Evolutionary conservation across 768 basidiomycete genomes (phyloP), one percentile per base, ranked within the genome.

Genomic region (Tubosaeta sp.): DNA sequence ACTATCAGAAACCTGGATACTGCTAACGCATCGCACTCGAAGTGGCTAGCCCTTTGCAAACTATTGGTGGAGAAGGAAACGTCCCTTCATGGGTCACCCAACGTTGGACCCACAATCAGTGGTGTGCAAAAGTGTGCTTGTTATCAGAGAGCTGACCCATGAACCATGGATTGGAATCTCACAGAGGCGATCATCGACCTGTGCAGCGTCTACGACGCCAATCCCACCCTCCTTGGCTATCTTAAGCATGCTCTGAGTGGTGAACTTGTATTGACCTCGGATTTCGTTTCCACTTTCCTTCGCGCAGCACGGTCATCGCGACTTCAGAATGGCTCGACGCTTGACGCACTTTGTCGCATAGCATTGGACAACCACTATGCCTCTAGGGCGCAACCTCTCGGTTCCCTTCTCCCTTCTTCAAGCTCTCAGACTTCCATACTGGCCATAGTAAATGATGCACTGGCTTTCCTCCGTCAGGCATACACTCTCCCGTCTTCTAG

Each of bases 11-110:
- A 36, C 10, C 35, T 18, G 3, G 10, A 27, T 29, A 22, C 30
- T 19, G 18, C 45, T 40, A 44, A 58, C 41, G 30, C 22, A 13
- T 19, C 18, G 5, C 32, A 30, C 43, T 53, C 30, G n/a, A 54
- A 89, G 88, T 90, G 87, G 87, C 64, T 83, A 19, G 75, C 71
- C 22, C 69, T 89, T 9, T 85, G 83, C 65, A 82, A 78, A 57
- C 64, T 87, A 46, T 77, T 80, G 61, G 69, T 86, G 16, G 74
- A 77, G 24, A 83, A 79, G 62, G 72, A 77, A 52, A 66, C 66
- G 13, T 49, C 59, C 24, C 65, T 72, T 22, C 73, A 72, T 43
- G 67, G 66, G 4, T 63, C 72, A 10, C 48, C 25, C 30, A 71
- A 72, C 40, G 65, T 78, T n/a, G 80, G 84, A 54, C 72, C 70